These are phyloP conservation scores for Papiliotrema fonsecae DNA, from an alignment of 1,284 basidiomycete species.

Conservation along the genomic window DNA sequence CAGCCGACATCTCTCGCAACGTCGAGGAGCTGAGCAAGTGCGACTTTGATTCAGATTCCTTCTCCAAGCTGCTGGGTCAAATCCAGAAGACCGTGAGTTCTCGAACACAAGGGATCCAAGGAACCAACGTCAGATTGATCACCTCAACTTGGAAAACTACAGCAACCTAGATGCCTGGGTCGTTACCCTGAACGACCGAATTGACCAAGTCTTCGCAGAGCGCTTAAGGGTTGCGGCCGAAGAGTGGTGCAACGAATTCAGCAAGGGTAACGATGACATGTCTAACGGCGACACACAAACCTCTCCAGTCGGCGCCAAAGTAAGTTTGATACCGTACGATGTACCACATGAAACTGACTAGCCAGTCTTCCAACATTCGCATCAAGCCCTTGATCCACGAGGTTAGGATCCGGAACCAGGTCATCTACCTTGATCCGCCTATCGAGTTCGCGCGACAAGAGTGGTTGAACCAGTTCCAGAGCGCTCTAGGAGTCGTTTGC, in stretches of 20 bases:
- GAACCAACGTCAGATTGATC: slow-evolving; percentile 64
- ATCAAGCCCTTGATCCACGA: slow-evolving; percentile 85
- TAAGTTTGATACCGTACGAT: too few relatives aligned
- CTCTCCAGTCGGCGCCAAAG: slow-evolving; percentile 2
- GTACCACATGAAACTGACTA: not conserved
- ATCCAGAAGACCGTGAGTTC: slow-evolving; percentile 75
- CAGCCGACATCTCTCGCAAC: slow-evolving; percentile 74
- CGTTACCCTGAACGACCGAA: slow-evolving; percentile 75
- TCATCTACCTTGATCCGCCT: slow-evolving; percentile 96
- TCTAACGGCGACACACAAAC: slow-evolving; percentile 28
- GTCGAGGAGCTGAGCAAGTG: slow-evolving; percentile 86
- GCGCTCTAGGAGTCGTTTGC: slow-evolving; percentile 88
- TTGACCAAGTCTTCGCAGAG: slow-evolving; percentile 75
- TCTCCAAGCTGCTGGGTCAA: slow-evolving; percentile 68
- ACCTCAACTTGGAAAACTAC: slow-evolving; percentile 91
- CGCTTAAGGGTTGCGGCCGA: slow-evolving; percentile 75
- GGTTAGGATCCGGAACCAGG: slow-evolving; percentile 95
- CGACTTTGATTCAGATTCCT: slow-evolving; percentile 74
- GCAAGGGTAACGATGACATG: slow-evolving; percentile 60
- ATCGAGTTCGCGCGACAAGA: slow-evolving; percentile 87
- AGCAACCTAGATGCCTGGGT: slow-evolving; percentile 98
- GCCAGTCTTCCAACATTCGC: slow-evolving; percentile 4
- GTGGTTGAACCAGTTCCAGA: slow-evolving; percentile 89
- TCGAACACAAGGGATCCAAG: not conserved
- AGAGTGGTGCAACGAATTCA: slow-evolving; percentile 84